These are phyloP conservation scores for Otatea glauca DNA, from an alignment of 176 grass and related monocot genomes.

Conservation along the genomic window DNA sequence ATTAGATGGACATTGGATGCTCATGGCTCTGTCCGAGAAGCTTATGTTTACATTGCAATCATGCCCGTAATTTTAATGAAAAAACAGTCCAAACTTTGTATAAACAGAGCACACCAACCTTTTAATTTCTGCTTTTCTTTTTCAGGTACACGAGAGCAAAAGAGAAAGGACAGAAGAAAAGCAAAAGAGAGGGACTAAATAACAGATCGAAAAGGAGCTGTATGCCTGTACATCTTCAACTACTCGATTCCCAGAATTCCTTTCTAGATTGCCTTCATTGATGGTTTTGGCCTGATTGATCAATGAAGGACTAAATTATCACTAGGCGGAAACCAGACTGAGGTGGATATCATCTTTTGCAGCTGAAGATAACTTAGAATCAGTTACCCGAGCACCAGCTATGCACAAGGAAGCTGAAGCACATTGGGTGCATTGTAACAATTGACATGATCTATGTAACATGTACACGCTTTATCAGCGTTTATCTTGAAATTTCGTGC, in stretches of 20 bases:
- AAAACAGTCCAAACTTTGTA: background rate
- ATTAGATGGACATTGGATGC: background rate
- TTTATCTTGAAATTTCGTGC: background rate
- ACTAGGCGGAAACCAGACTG: background rate
- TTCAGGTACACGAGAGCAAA: slow-evolving; percentile 68
- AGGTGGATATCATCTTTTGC: background rate
- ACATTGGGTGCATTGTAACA: slow-evolving; percentile 1
- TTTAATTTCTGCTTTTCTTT: background rate
- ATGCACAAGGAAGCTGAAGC: background rate
- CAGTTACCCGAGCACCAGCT: background rate
- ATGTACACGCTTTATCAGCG: background rate
- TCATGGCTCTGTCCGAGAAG: background rate
- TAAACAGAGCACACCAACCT: background rate
- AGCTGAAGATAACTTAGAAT: background rate
- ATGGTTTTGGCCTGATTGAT: background rate
- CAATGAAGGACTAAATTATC: background rate
- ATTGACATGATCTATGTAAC: background rate
- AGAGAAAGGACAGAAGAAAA: slow-evolving; percentile 65
- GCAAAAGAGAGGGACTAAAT: slow-evolving; percentile 56
- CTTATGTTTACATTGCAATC: background rate
- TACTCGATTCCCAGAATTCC: background rate
- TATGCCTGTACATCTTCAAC: background rate
- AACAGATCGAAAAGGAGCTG: background rate
- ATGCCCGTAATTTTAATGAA: background rate
- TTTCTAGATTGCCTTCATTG: background rate